Evolutionary conservation across 192 early-diverging fungal genomes (phyloP).

Genomic region (Rhizophagus clarus): DNA sequence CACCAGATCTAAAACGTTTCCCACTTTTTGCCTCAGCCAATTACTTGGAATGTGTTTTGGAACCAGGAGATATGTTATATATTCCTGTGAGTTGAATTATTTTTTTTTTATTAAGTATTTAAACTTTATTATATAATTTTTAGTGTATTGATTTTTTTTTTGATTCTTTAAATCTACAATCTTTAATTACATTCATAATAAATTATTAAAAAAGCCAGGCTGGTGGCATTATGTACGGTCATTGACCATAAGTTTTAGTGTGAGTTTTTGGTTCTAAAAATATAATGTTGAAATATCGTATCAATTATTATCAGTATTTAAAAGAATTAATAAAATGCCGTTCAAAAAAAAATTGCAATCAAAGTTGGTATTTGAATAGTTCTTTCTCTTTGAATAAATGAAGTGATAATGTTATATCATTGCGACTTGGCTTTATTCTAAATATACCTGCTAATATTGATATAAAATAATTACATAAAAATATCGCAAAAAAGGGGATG

Average conservation of each 20-base stretch:
- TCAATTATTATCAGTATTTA: not conserved
- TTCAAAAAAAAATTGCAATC: no score
- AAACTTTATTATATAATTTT: not conserved
- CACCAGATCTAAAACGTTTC: slow-evolving; percentile 56
- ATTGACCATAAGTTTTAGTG: slow-evolving; percentile 73
- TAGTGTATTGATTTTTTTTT: not conserved
- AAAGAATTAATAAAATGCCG: no score
- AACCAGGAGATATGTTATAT: slow-evolving; percentile 80
- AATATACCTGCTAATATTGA: not conserved
- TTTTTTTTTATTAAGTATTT: not conserved
- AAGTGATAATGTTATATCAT: not conserved
- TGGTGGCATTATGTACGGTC: slow-evolving; percentile 94
- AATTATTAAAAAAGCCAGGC: slow-evolving; percentile 49
- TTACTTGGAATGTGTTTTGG: slow-evolving; percentile 71
- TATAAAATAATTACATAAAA: slow-evolving; percentile 17
- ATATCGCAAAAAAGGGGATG: not conserved
- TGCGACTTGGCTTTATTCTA: slow-evolving; percentile 20
- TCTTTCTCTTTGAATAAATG: not conserved
- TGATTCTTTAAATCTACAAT: not conserved
- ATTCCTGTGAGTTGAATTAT: slow-evolving; percentile 70
- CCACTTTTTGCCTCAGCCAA: slow-evolving; percentile 57
- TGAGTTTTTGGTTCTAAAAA: slow-evolving; percentile 87
- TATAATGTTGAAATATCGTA: not conserved
- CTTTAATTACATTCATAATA: not conserved
- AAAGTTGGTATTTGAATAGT: not conserved